Conservation (phyloP, 352 stramenopile species). For the Globisporangium orthogonon region DNA sequence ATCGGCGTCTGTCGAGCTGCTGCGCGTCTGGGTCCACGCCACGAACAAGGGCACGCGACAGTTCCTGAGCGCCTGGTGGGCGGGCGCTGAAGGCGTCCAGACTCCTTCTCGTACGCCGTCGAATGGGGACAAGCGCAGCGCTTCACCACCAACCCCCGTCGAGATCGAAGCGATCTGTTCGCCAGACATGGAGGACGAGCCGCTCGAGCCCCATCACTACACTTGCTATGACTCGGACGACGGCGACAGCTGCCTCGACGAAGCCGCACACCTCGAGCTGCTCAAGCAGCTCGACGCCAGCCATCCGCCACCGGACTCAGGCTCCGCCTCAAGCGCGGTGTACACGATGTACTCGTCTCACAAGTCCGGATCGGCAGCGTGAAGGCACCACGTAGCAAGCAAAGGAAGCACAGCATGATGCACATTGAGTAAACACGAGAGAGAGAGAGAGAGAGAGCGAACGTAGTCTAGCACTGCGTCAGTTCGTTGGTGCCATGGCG, state of each 20-base stretch:
- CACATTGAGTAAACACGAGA: background rate
- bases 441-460: background rate
- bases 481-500: background rate
- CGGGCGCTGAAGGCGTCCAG: background rate
- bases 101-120: background rate
- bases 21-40: slow-evolving; percentile 7
- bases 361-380: slow-evolving; percentile 7
- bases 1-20: background rate
- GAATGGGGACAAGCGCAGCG: background rate
- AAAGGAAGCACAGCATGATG: no score
- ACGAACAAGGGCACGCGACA: slow-evolving; percentile 7
- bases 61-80: slow-evolving; percentile 5
- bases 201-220: slow-evolving; percentile 5
- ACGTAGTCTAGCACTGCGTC: no score
- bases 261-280: slow-evolving; percentile 1
- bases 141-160: background rate
- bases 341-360: slow-evolving; percentile 10
- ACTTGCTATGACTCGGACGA: slow-evolving; percentile 11
- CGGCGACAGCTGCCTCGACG: background rate
- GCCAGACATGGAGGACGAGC: slow-evolving; percentile 4
- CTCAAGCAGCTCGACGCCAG: slow-evolving; percentile 1
- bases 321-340: background rate
- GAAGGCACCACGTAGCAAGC: background rate
- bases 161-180: slow-evolving; percentile 3
- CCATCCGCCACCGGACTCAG: background rate